These are phyloP conservation scores for Bisporella sp. DNA, from an alignment of 2,329 filamentous ascomycete genomes.

Conservation along the genomic window DNA sequence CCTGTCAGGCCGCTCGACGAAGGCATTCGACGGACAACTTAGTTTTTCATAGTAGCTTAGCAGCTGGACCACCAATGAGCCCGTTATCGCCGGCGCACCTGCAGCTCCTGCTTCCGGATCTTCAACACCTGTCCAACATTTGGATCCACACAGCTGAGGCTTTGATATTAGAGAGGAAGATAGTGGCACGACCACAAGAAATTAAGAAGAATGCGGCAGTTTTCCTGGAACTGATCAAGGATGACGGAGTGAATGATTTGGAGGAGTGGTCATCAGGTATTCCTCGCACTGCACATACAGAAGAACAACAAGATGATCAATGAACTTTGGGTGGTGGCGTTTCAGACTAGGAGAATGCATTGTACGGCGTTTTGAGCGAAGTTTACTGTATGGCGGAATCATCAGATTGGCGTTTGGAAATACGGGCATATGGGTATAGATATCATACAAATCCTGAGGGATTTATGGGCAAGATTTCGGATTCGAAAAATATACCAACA, in stretches of 20 bases:
- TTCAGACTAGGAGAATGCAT: constrained; percentile 14
- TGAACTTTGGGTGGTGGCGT: constrained; percentile 6
- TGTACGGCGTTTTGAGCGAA: too few relatives aligned
- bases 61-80: constrained; percentile 56
- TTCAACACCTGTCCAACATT: constrained; percentile 51
- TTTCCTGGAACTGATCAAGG: constrained; percentile 56
- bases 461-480: too few relatives aligned
- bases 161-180: constrained; percentile 49
- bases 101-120: constrained; percentile 43
- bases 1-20: constrained; percentile 18
- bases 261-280: constrained; percentile 45
- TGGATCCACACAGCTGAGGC: constrained; percentile 59
- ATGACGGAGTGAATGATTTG: constrained; percentile 50
- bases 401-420: not conserved
- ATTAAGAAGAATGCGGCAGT: constrained; percentile 58
- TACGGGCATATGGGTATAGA: too few relatives aligned
- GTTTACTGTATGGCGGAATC: too few relatives aligned
- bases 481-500: too few relatives aligned
- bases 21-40: constrained; percentile 30
- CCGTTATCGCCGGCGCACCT: constrained; percentile 44
- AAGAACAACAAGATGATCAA: constrained; percentile 13
- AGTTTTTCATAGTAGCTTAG: constrained; percentile 52
- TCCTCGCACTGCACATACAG: constrained; percentile 11
- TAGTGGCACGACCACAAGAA: constrained; percentile 50
- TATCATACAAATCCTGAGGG: too few relatives aligned